These are phyloP conservation scores for Penicillium sp. DNA, from an alignment of 2,329 filamentous ascomycete genomes.

Conservation along the genomic window DNA sequence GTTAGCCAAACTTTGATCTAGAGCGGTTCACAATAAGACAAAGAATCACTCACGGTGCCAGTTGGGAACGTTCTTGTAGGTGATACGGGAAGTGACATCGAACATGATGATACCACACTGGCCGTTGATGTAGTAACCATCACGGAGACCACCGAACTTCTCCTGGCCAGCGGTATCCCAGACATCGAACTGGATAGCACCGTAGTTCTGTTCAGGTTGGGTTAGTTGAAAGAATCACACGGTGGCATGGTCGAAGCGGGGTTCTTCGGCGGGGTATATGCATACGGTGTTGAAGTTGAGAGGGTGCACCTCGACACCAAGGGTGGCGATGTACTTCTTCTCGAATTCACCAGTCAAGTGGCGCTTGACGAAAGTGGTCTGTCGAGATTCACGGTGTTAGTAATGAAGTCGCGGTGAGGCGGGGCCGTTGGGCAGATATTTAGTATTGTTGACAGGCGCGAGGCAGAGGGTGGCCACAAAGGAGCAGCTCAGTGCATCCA, in stretches of 20 bases:
- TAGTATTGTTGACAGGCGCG: conserved; percentile 28
- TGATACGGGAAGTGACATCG: conserved; percentile 98
- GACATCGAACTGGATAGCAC: conserved; percentile 96
- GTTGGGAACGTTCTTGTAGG: conserved; percentile 99
- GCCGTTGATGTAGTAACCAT: conserved; percentile 99
- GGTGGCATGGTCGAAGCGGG: conserved; percentile 28
- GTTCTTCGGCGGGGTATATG: conserved; percentile 58
- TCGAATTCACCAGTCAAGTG: conserved; percentile 99
- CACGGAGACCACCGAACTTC: conserved; percentile 98
- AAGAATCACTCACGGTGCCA: conserved; percentile 85
- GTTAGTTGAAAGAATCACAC: conserved; percentile 27
- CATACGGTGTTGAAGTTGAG: conserved; percentile 96
- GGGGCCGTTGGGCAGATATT: conserved; percentile 25
- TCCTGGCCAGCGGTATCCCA: conserved; percentile 99
- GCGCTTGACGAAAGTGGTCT: conserved; percentile 99
- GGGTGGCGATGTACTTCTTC: conserved; percentile 99
- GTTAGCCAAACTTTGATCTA: conserved; percentile 3
- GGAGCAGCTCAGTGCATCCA: neutral
- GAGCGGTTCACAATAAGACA: neutral
- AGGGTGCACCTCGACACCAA: conserved; percentile 99
- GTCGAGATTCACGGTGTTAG: conserved; percentile 26
- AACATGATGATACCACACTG: conserved; percentile 99
- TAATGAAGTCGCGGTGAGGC: conserved; percentile 19
- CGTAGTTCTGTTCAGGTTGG: conserved; percentile 67
- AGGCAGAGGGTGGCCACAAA: conserved; percentile 15